A percentile compares a stretch with the other conserved stretches of the same genome.
phyloP scores from a whole-genome alignment of 306 rosid genomes.

The Gastrolobium villosum region DNA sequence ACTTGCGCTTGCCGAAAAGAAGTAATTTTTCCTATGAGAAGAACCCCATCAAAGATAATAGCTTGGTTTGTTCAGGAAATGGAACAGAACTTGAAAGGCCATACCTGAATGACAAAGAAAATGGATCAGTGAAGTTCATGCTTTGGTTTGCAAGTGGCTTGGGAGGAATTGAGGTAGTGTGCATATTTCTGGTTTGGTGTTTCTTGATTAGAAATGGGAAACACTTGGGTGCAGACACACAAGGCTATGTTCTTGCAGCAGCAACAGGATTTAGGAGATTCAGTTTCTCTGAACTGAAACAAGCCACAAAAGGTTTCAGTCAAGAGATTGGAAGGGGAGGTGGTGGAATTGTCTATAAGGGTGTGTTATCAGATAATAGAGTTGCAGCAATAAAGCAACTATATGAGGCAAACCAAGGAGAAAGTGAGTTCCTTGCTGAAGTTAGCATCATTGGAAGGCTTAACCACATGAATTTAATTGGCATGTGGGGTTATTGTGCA shows the following conservation, averaged over 20 bases:
- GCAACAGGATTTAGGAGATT: conserved; percentile 34
- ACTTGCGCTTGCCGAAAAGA: conserved; percentile 19
- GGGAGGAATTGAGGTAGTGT: conserved; percentile 30
- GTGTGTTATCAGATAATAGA: conserved; percentile 16
- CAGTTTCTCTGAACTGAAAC: conserved; percentile 31
- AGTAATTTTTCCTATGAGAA: background rate
- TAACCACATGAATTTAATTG: conserved; percentile 46
- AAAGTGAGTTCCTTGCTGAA: conserved; percentile 42
- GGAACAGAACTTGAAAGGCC: background rate
- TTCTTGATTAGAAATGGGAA: conserved; percentile 16
- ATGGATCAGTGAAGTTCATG: conserved; percentile 26
- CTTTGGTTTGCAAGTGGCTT: conserved; percentile 38
- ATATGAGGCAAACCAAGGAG: conserved; percentile 29
- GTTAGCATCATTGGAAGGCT: conserved; percentile 43
- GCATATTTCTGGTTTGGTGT: conserved; percentile 36
- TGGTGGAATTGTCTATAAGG: conserved; percentile 42
- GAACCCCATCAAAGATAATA: background rate
- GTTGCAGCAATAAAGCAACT: conserved; percentile 25
- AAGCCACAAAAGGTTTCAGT: conserved; percentile 35
- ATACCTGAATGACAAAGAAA: conserved; percentile 12
- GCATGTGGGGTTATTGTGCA: conserved; percentile 47
- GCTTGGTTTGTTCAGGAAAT: conserved; percentile 22
- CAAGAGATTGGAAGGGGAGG: conserved; percentile 45
- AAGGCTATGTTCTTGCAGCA: conserved; percentile 26
- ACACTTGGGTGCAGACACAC: background rate